These are phyloP conservation scores for Cladophialophora exuberans DNA, from an alignment of 2,329 filamentous ascomycete species.

Conservation along the genomic window DNA sequence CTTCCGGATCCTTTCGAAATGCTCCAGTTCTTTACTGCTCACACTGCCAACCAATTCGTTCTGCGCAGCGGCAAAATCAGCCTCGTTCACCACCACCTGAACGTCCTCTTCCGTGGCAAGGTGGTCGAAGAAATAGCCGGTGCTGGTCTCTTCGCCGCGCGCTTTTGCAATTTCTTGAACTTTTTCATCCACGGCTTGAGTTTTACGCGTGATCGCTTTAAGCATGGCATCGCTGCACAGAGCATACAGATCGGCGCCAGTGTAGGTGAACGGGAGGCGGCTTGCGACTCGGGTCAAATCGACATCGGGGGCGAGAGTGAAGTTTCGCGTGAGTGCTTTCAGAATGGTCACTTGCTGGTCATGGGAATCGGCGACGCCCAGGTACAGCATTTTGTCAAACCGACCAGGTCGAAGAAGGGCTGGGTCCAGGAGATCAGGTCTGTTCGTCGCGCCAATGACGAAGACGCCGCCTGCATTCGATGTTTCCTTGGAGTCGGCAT, in stretches of 20 bases:
- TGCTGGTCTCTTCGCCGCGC: slow-evolving; percentile 64
- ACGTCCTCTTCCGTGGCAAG: slow-evolving; percentile 80
- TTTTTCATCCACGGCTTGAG: slow-evolving; percentile 79
- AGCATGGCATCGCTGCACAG: slow-evolving; percentile 98
- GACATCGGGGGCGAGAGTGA: slow-evolving; percentile 78
- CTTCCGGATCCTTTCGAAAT: slow-evolving; percentile 83
- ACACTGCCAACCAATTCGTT: slow-evolving; percentile 90
- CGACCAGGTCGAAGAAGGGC: slow-evolving; percentile 85
- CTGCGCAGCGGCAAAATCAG: slow-evolving; percentile 82
- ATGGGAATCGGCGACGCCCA: slow-evolving; percentile 94
- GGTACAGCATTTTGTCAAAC: slow-evolving; percentile 98
- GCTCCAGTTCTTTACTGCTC: slow-evolving; percentile 84
- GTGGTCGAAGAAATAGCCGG: slow-evolving; percentile 96
- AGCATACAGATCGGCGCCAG: slow-evolving; percentile 95
- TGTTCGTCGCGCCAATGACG: slow-evolving; percentile 94
- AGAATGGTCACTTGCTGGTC: slow-evolving; percentile 94
- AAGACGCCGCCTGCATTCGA: slow-evolving; percentile 75
- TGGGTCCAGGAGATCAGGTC: slow-evolving; percentile 89
- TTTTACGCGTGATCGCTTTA: slow-evolving; percentile 93
- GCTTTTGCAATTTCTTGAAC: slow-evolving; percentile 63
- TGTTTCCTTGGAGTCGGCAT: slow-evolving; percentile 58
- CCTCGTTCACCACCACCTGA: slow-evolving; percentile 83
- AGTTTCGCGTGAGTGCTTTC: slow-evolving; percentile 92
- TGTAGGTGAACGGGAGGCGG: slow-evolving; percentile 89
- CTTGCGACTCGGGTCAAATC: slow-evolving; percentile 76